Conservation (phyloP, 2,329 filamentous ascomycete genomes). For the Polytolypa hystricis region DNA sequence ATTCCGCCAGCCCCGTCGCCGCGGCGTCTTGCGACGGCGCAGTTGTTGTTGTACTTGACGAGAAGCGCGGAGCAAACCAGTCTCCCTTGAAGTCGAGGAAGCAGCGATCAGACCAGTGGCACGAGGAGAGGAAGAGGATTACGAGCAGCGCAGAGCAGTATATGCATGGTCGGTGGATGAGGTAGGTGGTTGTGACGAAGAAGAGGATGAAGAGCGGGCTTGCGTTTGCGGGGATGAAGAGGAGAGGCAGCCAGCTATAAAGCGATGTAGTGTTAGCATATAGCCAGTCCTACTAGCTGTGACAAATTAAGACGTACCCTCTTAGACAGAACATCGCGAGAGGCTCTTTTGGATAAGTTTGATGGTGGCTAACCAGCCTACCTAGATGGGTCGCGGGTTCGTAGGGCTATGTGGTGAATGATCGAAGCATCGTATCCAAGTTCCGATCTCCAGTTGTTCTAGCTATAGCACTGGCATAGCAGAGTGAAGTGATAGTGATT, state of each 20-base stretch:
- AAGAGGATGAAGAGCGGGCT: conserved; percentile 77
- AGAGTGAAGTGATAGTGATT: no score
- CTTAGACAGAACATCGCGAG: conserved; percentile 54
- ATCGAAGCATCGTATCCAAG: no score
- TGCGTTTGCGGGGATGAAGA: conserved; percentile 79
- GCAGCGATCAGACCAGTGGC: conserved; percentile 78
- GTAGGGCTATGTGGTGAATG: no score
- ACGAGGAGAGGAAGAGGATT: conserved; percentile 85
- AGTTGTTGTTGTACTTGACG: conserved; percentile 18
- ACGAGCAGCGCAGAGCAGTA: conserved; percentile 95
- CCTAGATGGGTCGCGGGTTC: not conserved
- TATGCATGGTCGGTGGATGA: conserved; percentile 90
- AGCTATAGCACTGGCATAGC: no score
- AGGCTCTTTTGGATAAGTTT: no score
- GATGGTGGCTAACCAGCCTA: conserved; percentile 3
- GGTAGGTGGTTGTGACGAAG: conserved; percentile 87
- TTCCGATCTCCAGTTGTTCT: no score
- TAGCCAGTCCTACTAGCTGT: not conserved
- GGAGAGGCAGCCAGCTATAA: conserved; percentile 68
- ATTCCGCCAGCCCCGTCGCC: conserved; percentile 25
- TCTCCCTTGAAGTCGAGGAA: conserved; percentile 88
- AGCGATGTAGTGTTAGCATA: not conserved
- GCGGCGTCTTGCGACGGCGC: conserved; percentile 3
- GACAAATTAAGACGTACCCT: conserved; percentile 40
- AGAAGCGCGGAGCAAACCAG: conserved; percentile 77